Evolutionary conservation across 176 grass and related monocot genomes (phyloP).

Genomic region (Dactylis glomerata): DNA sequence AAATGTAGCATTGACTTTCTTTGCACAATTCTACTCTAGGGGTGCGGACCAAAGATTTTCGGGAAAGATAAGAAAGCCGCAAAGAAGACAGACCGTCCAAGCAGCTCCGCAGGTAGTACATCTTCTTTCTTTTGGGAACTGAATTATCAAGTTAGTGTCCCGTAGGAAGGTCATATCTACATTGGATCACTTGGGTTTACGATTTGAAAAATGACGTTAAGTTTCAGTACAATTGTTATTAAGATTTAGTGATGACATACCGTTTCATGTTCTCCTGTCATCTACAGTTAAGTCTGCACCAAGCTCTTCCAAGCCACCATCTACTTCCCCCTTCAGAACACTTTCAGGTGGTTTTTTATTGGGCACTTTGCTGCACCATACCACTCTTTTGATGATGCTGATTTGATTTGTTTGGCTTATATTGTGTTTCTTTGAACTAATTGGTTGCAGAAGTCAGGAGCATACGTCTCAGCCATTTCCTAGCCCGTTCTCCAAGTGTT

Average conservation of each 20-base stretch:
- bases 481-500: conserved; percentile 40
- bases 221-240: neutral
- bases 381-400: conserved; percentile 7
- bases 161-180: conserved; percentile 3
- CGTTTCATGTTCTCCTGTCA: conserved; percentile 15
- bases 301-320: conserved; percentile 51
- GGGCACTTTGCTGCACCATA: neutral
- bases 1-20: conserved; percentile 14
- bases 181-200: conserved; percentile 14
- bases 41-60: conserved; percentile 54
- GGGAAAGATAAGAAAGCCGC: conserved; percentile 69
- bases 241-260: conserved; percentile 11
- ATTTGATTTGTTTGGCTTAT: conserved; percentile 13
- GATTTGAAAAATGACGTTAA: neutral
- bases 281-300: conserved; percentile 40
- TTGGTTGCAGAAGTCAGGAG: conserved; percentile 57
- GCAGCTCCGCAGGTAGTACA: conserved; percentile 38
- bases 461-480: conserved; percentile 62
- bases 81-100: conserved; percentile 49
- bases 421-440: conserved; percentile 31
- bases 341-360: conserved; percentile 52
- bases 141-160: neutral
- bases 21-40: conserved; percentile 31
- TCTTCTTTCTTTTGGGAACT: conserved; percentile 19
- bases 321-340: conserved; percentile 58